Evolutionary conservation across 805 yeast genomes (phyloP), one percentile per base, ranked within the genome.

Genomic region (Candida ovalis): DNA sequence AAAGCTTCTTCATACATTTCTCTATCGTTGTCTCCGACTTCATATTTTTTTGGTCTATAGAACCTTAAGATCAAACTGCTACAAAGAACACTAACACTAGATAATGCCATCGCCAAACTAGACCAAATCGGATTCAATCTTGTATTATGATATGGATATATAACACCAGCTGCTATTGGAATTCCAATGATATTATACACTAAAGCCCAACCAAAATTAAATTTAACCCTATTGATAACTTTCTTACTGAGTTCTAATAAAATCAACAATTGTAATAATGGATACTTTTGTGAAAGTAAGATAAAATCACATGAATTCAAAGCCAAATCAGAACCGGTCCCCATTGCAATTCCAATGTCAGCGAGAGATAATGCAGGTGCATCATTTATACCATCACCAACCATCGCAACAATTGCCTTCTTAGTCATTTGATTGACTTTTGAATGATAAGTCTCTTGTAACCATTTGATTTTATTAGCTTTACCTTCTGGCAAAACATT

Each of bases 321-420:
- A 0, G 94, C 91, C 42, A 86, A 69, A 54, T 87, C 94, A 1
- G 90, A 81, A 0, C 92, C 92, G 0, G 84, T 75, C 0, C 90
- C 86, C 51, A 86, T 70, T 0, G 94, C 90, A 41, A 86, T 74
- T 3, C 94, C 94, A 19, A 87, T 82, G 66, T 85, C 88, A 0
- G 94, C 88, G 1, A 77, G 70, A 3, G 89, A 77, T 44, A 87
- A 68, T 0, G 94, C 88, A 1, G 92, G 92, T 0, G 94, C 89
- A 64, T 87, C 94, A 61, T 86, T 87, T 30, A 86, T 81, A 19
- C 94, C 94, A 58, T 86, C 94, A 9, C 94, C 94, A 8, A 86
- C 83, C 91, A 86, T 85, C 0, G 88, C 90, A 3, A 82, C 84
- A 21, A 77, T 58, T 39, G 62, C 57, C 18, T 45, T 61, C 56